Evolutionary conservation across 2,329 filamentous ascomycete species (phyloP), one percentile per base, ranked within the genome.

Genomic region (Penicillium italicum): DNA sequence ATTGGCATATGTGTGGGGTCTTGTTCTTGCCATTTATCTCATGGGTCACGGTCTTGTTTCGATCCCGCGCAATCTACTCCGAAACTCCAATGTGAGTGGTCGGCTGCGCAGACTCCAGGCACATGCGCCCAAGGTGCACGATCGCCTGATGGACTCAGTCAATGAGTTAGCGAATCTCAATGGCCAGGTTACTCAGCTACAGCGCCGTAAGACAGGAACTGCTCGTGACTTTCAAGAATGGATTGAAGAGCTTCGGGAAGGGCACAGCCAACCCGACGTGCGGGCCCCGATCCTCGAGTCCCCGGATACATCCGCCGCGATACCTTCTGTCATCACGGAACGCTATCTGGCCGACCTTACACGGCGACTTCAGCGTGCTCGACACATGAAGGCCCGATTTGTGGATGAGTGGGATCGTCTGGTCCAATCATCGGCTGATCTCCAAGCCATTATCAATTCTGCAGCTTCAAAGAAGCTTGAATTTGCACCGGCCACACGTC

Each of bases 31-130:
- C 43, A 96, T 99, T 59, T 97, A 96, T 69, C 81, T 99, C 38
- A 97, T 99, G 93, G 94, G 94, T 7, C 94, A 99, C 73, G 94
- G 94, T 8, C 80, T 99, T 26, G 94, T 99, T 31, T 89, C 92
- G 1, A 89, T 99, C 55, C 94, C 94, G 0, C 82, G 93, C 62
- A 84, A 84, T 36, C 78, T 99, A 16, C 88, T 94, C 66, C 85
- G 88, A 56, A 88, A 90, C 68, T 88, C 91, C 31, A 91, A 86
- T 68, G 84, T 92, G 43, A 89, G 86, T 62, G 85, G 84, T 46
- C 83, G 87, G 53, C 74, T 99, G 44, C 86, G 86, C 58, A 81
- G 88, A 34, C 79, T 97, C 34, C 91, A 97, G 69, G 79, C 80
- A 9, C 83, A 88, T 59, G 94, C 94, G 5, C 91, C 92, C 1